These are phyloP conservation scores for Penicillium fimorum DNA, from an alignment of 495 filamentous ascomycete genomes.

Conservation along the genomic window DNA sequence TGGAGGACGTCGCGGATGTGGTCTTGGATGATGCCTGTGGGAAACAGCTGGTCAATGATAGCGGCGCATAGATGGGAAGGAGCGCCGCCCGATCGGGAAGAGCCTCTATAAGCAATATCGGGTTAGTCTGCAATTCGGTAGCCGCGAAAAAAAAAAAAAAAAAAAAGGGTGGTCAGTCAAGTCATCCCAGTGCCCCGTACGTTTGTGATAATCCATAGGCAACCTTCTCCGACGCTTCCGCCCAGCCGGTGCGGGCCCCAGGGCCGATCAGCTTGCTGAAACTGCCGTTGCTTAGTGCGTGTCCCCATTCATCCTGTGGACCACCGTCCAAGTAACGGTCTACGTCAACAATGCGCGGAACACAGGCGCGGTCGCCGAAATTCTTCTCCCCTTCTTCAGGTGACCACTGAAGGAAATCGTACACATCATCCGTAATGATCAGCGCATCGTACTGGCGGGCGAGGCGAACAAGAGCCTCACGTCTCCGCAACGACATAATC, in stretches of 20 bases:
- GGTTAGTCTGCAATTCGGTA: conserved; percentile 8
- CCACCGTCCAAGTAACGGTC: conserved; percentile 62
- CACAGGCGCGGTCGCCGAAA: conserved; percentile 38
- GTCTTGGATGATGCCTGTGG: conserved; percentile 45
- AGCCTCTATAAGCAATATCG: conserved; percentile 48
- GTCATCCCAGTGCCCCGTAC: conserved; percentile 40
- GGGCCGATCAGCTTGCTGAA: conserved; percentile 86
- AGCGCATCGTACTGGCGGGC: conserved; percentile 74
- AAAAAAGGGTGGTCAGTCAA: neutral
- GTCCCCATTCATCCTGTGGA: conserved; percentile 61
- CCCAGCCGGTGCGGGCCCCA: conserved; percentile 78
- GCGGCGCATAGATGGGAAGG: conserved; percentile 70
- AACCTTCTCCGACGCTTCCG: conserved; percentile 67
- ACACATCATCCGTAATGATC: conserved; percentile 85
- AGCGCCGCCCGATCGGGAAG: conserved; percentile 70
- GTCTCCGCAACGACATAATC: conserved; percentile 63
- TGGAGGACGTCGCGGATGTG: conserved; percentile 51
- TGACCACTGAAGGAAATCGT: conserved; percentile 81
- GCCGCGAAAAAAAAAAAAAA: neutral
- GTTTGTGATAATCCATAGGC: conserved; percentile 63
- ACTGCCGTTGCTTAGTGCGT: conserved; percentile 75
- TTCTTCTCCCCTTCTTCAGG: conserved; percentile 24
- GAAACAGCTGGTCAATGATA: conserved; percentile 60
- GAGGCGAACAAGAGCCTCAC: conserved; percentile 60
- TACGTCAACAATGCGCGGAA: conserved; percentile 75